Evolutionary conservation across 2,329 filamentous ascomycete genomes (phyloP).

Genomic region (Fusarium subglutinans): DNA sequence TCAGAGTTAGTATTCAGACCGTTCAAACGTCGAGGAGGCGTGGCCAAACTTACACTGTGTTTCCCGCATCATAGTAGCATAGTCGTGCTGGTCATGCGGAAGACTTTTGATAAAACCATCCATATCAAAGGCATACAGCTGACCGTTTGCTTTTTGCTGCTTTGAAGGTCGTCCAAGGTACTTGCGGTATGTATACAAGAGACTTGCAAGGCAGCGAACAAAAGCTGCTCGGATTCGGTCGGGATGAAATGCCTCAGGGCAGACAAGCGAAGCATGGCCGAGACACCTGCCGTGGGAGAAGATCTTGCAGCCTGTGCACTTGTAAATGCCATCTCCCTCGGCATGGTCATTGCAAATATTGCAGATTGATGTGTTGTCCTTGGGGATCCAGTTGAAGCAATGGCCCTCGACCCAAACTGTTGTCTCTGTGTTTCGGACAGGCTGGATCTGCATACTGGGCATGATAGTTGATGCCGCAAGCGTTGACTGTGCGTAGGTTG

Average conservation of each 20-base stretch:
- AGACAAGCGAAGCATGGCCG: conserved; percentile 71
- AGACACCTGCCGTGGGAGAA: conserved; percentile 68
- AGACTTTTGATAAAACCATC: conserved; percentile 71
- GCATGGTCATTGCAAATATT: conserved; percentile 80
- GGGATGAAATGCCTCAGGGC: conserved; percentile 68
- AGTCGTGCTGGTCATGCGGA: conserved; percentile 73
- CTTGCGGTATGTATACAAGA: conserved; percentile 74
- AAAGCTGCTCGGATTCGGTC: conserved; percentile 72
- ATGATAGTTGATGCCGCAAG: conserved; percentile 86
- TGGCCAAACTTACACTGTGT: conserved; percentile 66
- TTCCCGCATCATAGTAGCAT: conserved; percentile 70
- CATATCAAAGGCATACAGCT: conserved; percentile 72
- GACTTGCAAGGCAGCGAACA: conserved; percentile 71
- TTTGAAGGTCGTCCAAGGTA: conserved; percentile 67
- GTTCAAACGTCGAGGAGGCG: neutral
- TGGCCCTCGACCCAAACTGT: conserved; percentile 88
- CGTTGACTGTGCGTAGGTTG: conserved; percentile 86
- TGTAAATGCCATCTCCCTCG: conserved; percentile 77
- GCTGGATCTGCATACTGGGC: conserved; percentile 84
- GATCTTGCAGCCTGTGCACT: conserved; percentile 72
- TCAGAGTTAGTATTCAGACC: conserved; percentile 3
- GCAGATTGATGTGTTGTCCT: conserved; percentile 70
- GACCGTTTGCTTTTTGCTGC: conserved; percentile 68
- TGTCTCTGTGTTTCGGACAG: conserved; percentile 80
- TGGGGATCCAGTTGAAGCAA: conserved; percentile 73